Evolutionary conservation across 139 green algal species (phyloP).

Genomic region (Coelastrella sp.): DNA sequence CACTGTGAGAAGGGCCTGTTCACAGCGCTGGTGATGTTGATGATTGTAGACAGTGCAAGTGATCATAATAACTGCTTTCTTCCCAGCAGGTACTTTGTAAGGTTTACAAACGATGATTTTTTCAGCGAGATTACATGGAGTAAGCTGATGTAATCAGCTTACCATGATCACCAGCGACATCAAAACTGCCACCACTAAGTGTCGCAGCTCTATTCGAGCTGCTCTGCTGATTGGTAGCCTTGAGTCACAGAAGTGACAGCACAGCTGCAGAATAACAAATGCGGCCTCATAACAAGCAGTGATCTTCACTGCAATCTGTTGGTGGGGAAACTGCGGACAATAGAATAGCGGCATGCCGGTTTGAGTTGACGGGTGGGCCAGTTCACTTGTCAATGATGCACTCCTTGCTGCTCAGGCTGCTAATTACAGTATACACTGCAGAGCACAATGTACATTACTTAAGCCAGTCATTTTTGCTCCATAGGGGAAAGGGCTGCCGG

Average conservation of each 20-base stretch:
- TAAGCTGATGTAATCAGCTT: neutral
- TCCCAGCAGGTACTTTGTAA: no score
- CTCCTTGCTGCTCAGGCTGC: neutral
- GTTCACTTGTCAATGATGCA: neutral
- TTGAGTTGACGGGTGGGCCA: neutral
- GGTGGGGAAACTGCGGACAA: neutral
- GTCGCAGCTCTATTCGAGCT: neutral
- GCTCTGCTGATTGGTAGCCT: conserved; percentile 1
- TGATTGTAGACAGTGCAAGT: no score
- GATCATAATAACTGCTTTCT: no score
- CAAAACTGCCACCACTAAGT: neutral
- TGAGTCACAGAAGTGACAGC: neutral
- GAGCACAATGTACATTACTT: neutral
- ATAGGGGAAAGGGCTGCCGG: neutral
- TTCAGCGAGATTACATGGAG: neutral
- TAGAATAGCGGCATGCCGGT: neutral
- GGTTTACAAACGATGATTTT: no score
- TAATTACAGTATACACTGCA: neutral
- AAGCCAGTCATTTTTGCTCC: neutral
- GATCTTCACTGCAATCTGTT: neutral
- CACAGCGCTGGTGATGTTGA: no score
- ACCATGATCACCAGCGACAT: neutral
- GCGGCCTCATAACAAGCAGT: neutral
- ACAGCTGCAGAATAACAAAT: neutral
- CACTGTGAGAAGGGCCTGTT: no score